phyloP scores from a whole-genome alignment of 176 grass and related monocot species.

The Triticum urartu region DNA sequence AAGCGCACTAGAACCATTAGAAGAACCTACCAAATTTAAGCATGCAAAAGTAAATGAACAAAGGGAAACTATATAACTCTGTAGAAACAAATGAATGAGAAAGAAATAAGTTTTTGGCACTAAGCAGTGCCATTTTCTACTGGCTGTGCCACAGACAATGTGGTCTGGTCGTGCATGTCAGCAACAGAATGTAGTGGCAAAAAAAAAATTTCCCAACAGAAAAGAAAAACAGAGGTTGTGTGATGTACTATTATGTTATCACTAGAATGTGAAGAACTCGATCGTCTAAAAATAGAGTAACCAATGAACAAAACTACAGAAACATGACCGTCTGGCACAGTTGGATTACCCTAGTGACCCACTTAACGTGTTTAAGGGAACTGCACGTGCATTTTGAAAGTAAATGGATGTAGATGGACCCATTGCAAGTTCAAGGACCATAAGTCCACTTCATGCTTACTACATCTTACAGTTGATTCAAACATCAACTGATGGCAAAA shows the following conservation, averaged over 20 bases:
- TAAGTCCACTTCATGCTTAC: neutral
- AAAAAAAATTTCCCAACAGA: neutral
- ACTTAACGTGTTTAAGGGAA: neutral
- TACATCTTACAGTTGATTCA: neutral
- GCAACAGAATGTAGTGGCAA: neutral
- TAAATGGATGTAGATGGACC: neutral
- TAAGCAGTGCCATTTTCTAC: neutral
- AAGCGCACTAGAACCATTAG: neutral
- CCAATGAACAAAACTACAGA: neutral
- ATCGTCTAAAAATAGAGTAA: neutral
- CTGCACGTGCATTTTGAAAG: neutral
- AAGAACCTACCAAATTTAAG: neutral
- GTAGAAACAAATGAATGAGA: neutral
- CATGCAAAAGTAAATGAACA: conserved; percentile 8
- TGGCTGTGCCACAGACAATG: neutral
- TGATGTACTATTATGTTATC: conserved; percentile 1
- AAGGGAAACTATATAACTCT: neutral
- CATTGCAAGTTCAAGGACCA: neutral
- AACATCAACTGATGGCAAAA: neutral
- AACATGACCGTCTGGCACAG: neutral
- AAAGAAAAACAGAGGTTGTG: neutral
- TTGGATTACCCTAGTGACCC: neutral
- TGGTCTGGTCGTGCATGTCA: neutral
- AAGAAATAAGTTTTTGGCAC: neutral
- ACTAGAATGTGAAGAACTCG: neutral